Percentiles rank a stretch among this genome's conserved stretches.
Conservation (phyloP, 1,139 yeast species). For the Sugiyamaella grinbergsii region DNA sequence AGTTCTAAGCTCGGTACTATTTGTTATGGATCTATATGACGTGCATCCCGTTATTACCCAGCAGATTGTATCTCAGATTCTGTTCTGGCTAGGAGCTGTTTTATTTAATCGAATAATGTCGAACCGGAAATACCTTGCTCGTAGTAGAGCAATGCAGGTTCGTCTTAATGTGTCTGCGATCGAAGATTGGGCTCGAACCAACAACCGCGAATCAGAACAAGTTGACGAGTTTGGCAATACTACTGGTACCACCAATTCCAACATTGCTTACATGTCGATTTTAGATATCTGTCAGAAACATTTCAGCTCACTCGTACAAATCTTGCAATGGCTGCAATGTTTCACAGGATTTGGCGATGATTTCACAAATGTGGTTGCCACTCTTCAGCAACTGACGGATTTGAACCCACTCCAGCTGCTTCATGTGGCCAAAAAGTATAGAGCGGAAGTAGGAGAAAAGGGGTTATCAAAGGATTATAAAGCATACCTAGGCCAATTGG, state of each 20-base stretch:
- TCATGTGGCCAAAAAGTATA: conserved; percentile 72
- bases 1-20: conserved; percentile 82
- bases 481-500: conserved; percentile 40
- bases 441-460: conserved; percentile 80
- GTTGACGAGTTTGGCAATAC: conserved; percentile 40
- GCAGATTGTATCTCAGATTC: conserved; percentile 75
- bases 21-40: conserved; percentile 79
- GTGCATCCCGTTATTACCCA: conserved; percentile 74
- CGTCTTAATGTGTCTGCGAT: conserved; percentile 80
- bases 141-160: conserved; percentile 87
- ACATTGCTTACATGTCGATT: conserved; percentile 41
- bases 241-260: conserved; percentile 22
- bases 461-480: conserved; percentile 45
- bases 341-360: conserved; percentile 65
- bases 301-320: conserved; percentile 71
- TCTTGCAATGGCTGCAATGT: conserved; percentile 89
- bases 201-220: conserved; percentile 58
- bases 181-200: conserved; percentile 91
- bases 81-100: conserved; percentile 73
- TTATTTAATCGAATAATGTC: conserved; percentile 73
- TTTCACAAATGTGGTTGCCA: conserved; percentile 57
- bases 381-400: conserved; percentile 47
- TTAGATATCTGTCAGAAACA: conserved; percentile 61
- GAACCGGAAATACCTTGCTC: conserved; percentile 66
- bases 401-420: conserved; percentile 71